Conservation (phyloP, 352 stramenopile genomes). For the Globisporangium splendens region DNA sequence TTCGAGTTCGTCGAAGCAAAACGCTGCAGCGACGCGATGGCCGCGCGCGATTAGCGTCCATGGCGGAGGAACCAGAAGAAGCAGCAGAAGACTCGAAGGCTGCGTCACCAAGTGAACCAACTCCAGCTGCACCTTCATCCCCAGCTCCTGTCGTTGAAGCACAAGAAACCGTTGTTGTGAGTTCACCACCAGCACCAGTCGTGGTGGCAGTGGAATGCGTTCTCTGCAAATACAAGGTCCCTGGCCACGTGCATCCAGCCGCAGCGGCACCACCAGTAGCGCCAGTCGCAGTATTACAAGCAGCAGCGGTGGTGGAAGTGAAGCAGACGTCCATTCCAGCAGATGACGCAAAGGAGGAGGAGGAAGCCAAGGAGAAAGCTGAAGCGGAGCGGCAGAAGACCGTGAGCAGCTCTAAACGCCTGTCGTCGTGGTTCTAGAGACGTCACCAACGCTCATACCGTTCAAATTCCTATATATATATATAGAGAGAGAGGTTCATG, state of each 20-base stretch:
- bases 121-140: background rate
- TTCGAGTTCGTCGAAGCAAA: slow-evolving; percentile 33
- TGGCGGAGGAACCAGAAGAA: slow-evolving; percentile 42
- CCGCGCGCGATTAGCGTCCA: slow-evolving; percentile 30
- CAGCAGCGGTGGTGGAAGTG: background rate
- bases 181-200: background rate
- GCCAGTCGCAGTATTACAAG: background rate
- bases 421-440: slow-evolving; percentile 56
- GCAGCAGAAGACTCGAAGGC: background rate
- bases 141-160: background rate
- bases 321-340: background rate
- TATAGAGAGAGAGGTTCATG: no score
- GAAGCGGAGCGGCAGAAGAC: slow-evolving; percentile 10
- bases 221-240: slow-evolving; percentile 61
- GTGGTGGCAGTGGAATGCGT: slow-evolving; percentile 27
- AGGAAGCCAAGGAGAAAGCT: slow-evolving; percentile 3
- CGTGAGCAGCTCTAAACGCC: slow-evolving; percentile 22
- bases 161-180: background rate
- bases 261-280: background rate
- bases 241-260: slow-evolving; percentile 45
- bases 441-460: no score
- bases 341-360: slow-evolving; percentile 1
- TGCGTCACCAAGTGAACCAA: no score
- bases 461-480: no score
- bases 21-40: slow-evolving; percentile 40